phyloP scores from a whole-genome alignment of 2,329 filamentous ascomycete species.

The Fusarium sterilihyphosum region DNA sequence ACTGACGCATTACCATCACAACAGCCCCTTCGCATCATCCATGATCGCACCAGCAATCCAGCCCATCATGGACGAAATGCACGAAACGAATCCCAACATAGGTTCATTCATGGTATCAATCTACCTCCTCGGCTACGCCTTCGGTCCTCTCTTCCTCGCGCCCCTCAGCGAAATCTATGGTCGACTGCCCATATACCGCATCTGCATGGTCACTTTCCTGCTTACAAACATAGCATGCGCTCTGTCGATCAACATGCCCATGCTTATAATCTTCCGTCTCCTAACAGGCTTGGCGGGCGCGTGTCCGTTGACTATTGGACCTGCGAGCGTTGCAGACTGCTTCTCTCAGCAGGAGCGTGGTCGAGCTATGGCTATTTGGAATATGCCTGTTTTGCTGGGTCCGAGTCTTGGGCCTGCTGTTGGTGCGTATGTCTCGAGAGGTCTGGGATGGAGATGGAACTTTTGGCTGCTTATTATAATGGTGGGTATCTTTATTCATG shows the following conservation, averaged over 20 bases:
- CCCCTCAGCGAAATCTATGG: neutral
- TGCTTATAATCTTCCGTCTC: neutral
- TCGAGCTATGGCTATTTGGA: neutral
- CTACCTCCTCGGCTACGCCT: neutral
- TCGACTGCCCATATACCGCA: neutral
- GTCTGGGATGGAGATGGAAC: neutral
- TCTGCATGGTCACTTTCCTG: neutral
- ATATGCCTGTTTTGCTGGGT: neutral
- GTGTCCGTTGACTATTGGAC: neutral
- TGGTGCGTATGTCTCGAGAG: neutral
- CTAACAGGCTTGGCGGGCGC: neutral
- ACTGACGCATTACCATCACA: rapidly evolving
- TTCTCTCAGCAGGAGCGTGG: neutral
- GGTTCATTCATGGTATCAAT: neutral
- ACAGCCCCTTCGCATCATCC: neutral
- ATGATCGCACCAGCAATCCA: neutral
- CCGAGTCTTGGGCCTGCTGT: neutral
- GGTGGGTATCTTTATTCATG: neutral
- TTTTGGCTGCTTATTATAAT: neutral
- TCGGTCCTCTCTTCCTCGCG: neutral
- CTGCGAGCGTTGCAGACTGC: neutral
- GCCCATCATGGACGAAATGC: neutral
- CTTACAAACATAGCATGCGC: neutral
- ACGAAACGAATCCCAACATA: neutral
- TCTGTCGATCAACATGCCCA: neutral